Conservation (phyloP, 768 basidiomycete species). For the Kwoniella sp. region DNA sequence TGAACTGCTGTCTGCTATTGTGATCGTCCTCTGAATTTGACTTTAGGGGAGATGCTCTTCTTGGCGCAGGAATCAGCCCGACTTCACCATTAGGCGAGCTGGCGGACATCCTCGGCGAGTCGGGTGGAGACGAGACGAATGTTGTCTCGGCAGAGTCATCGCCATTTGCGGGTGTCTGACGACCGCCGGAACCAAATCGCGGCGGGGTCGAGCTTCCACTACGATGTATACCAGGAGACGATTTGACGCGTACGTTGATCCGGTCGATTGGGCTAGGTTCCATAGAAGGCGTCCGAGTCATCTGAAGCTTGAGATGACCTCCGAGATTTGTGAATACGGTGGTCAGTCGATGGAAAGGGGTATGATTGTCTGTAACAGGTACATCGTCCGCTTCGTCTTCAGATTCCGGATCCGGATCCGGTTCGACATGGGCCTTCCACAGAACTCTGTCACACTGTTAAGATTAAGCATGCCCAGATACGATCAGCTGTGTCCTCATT, state of each 20-base stretch:
- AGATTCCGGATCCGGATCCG: constrained; percentile 29
- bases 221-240: constrained; percentile 12
- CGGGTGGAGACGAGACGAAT: constrained; percentile 14
- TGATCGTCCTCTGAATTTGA: constrained; percentile 1
- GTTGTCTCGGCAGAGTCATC: constrained; percentile 1
- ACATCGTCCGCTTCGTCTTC: constrained; percentile 3
- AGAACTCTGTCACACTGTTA: constrained; percentile 54
- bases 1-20: constrained; percentile 1
- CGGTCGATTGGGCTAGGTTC: constrained; percentile 35
- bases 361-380: constrained; percentile 1
- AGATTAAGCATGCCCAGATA: not conserved
- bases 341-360: constrained; percentile 25
- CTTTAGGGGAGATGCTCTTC: not conserved
- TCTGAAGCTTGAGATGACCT: constrained; percentile 27
- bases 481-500: not conserved
- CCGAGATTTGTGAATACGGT: constrained; percentile 34
- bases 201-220: not conserved
- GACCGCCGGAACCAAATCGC: not conserved
- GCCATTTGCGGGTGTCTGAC: not conserved
- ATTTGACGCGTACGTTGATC: constrained; percentile 13
- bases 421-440: constrained; percentile 50
- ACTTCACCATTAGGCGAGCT: not conserved
- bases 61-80: constrained; percentile 17
- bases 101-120: constrained; percentile 8
- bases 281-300: constrained; percentile 32